Conservation (phyloP, 768 basidiomycete genomes). For the Agaricus blazei region DNA sequence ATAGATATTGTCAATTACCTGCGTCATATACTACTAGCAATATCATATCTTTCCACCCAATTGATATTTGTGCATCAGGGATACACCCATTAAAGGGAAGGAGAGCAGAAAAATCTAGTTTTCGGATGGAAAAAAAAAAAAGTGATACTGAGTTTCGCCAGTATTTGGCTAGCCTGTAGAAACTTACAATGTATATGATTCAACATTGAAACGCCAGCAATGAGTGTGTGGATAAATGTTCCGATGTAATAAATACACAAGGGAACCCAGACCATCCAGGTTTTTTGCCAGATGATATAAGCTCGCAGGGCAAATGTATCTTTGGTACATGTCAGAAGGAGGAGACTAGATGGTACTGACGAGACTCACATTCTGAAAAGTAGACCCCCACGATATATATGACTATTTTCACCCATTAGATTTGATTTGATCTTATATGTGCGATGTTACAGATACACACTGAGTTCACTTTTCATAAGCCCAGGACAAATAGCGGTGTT, state of each 20-base stretch:
- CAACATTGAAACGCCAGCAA: not conserved
- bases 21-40: not conserved
- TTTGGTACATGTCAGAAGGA: not conserved
- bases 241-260: not conserved
- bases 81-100: not conserved
- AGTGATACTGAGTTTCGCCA: not conserved
- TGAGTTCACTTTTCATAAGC: too few relatives aligned
- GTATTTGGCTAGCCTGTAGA: not conserved
- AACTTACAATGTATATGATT: too few relatives aligned
- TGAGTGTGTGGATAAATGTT: not conserved
- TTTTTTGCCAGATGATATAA: not conserved
- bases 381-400: not conserved
- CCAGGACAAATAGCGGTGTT: too few relatives aligned
- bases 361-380: slow-evolving; percentile 1
- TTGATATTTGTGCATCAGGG: not conserved
- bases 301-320: not conserved
- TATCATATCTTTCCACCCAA: not conserved
- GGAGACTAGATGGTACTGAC: not conserved
- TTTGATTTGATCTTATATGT: too few relatives aligned
- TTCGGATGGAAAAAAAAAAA: not conserved
- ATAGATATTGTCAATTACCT: not conserved
- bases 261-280: not conserved
- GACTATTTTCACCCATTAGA: not conserved
- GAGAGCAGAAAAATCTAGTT: not conserved
- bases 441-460: too few relatives aligned